Conservation (phyloP, 176 grass and related monocot species). For the Musa acuminata region DNA sequence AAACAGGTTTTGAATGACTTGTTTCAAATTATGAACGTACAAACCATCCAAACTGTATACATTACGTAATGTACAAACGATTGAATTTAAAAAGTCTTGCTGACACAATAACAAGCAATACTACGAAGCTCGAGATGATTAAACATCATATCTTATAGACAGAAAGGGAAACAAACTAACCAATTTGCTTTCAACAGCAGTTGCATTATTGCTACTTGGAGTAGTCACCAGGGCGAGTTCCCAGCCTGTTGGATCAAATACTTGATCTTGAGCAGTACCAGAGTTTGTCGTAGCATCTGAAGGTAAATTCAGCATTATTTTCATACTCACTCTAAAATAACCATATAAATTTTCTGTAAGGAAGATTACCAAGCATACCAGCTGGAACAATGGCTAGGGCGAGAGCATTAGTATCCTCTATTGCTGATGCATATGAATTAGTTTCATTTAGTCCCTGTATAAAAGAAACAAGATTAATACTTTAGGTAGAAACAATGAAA, state of each 20-base stretch:
- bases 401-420: conserved; percentile 82
- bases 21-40: not conserved
- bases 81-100: too few relatives aligned
- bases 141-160: not conserved
- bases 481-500: not conserved
- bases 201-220: conserved; percentile 47
- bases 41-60: too few relatives aligned
- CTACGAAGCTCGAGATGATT: too few relatives aligned
- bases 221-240: conserved; percentile 90
- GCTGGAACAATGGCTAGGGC: conserved; percentile 61
- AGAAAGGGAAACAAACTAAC: conserved; percentile 32
- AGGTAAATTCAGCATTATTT: conserved; percentile 17
- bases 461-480: conserved; percentile 3
- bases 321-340: not conserved
- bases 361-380: conserved; percentile 35
- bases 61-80: too few relatives aligned
- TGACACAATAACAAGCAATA: too few relatives aligned
- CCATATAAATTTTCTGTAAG: not conserved
- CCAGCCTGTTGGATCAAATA: conserved; percentile 97
- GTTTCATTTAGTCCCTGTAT: conserved; percentile 71
- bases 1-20: not conserved
- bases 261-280: conserved; percentile 39
- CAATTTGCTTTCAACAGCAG: conserved; percentile 53
- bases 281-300: conserved; percentile 24
- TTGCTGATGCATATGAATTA: conserved; percentile 43